Evolutionary conservation across 192 early-diverging fungal genomes (phyloP).

Genomic region (Oehlia diaphana): DNA sequence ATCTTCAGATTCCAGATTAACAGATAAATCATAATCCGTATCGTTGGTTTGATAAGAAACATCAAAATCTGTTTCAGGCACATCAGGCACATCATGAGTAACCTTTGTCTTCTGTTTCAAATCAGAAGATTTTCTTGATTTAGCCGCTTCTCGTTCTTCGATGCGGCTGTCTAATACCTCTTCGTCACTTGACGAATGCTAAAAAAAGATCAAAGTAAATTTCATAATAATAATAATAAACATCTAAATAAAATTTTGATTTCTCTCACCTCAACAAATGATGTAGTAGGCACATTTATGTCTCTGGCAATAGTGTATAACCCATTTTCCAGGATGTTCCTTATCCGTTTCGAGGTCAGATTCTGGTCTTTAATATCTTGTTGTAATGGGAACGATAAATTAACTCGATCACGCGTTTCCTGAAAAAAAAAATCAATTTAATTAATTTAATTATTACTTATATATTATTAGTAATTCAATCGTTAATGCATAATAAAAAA

Average conservation of each 20-base stretch:
- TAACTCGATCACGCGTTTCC: not conserved
- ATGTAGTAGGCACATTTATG: not conserved
- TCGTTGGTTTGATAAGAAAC: not conserved
- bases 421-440: not conserved
- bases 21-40: not conserved
- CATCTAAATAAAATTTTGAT: not conserved
- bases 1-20: not conserved
- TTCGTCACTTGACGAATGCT: constrained; percentile 21
- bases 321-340: not conserved
- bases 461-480: not conserved
- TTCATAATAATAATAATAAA: not conserved
- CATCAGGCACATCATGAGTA: not conserved
- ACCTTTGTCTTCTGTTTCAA: not conserved
- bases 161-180: not conserved
- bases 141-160: too few species aligned
- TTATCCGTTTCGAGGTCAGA: not conserved
- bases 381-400: constrained; percentile 6
- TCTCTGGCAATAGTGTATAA: constrained; percentile 15
- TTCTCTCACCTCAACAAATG: not conserved
- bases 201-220: not conserved
- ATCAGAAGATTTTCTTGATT: not conserved
- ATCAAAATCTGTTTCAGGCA: not conserved
- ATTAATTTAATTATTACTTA: not conserved
- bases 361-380: not conserved
- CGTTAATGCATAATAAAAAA: not conserved